These are phyloP conservation scores for Microbotryum scabiosae DNA, from an alignment of 1,284 basidiomycete species.

Conservation along the genomic window DNA sequence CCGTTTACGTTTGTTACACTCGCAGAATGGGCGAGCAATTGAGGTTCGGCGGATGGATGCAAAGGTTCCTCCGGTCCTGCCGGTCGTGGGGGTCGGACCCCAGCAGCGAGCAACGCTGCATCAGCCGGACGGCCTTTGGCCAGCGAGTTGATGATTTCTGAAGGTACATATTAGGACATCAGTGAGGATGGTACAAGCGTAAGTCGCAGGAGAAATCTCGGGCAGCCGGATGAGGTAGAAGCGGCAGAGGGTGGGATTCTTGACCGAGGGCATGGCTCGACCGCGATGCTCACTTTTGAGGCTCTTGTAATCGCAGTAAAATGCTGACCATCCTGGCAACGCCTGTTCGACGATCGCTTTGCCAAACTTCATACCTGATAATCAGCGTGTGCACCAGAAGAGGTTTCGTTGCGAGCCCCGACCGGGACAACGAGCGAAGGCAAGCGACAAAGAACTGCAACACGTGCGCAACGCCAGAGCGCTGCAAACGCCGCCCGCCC, in stretches of 20 bases:
- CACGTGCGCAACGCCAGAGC: too few species aligned
- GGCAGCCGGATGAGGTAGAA: not conserved
- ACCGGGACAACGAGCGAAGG: too few species aligned
- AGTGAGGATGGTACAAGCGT: not conserved
- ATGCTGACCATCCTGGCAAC: conserved; percentile 91
- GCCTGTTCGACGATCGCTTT: conserved; percentile 96
- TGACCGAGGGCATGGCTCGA: not conserved
- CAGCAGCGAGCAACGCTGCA: conserved; percentile 74
- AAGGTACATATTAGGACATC: not conserved
- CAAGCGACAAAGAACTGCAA: too few species aligned
- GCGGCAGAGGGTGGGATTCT: not conserved
- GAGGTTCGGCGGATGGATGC: conserved; percentile 24
- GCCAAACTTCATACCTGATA: conserved; percentile 64
- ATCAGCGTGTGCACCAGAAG: too few species aligned
- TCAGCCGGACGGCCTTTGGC: conserved; percentile 82
- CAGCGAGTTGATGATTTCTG: conserved; percentile 87
- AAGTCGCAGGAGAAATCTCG: not conserved
- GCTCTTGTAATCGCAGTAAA: conserved; percentile 98
- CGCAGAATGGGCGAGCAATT: conserved; percentile 23
- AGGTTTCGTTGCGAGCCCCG: too few species aligned
- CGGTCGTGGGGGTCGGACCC: conserved; percentile 55
- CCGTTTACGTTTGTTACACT: conserved; percentile 20
- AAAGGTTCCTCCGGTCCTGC: conserved; percentile 18
- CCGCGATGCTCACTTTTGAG: conserved; percentile 60
- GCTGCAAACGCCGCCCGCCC: too few species aligned